Conservation (phyloP, 306 rosid species). For the Lathyrus tuberosus region DNA sequence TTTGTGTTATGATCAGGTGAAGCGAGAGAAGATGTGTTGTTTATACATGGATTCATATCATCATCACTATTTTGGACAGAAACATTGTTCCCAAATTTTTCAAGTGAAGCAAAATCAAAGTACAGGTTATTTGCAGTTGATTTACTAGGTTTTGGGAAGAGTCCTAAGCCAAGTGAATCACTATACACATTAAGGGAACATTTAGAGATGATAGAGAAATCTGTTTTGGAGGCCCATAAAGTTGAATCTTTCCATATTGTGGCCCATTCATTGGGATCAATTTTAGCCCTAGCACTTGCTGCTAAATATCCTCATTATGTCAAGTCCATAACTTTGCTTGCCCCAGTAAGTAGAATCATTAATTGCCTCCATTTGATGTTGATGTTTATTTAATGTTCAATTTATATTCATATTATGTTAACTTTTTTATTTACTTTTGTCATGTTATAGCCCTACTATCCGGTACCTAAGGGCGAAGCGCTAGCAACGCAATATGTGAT, state of each 20-base stretch:
- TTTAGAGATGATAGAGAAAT: conserved; percentile 77
- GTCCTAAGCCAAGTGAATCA: conserved; percentile 87
- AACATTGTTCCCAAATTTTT: conserved; percentile 82
- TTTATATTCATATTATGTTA: neutral
- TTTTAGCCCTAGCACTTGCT: conserved; percentile 85
- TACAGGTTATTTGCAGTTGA: conserved; percentile 85
- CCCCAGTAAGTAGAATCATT: conserved; percentile 60
- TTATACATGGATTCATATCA: conserved; percentile 94
- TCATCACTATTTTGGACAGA: conserved; percentile 93
- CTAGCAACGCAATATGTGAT: conserved; percentile 76
- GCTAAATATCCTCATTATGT: conserved; percentile 71
- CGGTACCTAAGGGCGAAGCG: conserved; percentile 63
- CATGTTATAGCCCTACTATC: conserved; percentile 36
- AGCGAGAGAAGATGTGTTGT: conserved; percentile 66
- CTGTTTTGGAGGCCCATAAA: conserved; percentile 70
- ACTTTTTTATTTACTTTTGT: neutral
- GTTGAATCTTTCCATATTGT: conserved; percentile 88
- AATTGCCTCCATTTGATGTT: neutral
- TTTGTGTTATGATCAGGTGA: conserved; percentile 30
- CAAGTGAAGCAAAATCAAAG: conserved; percentile 47
- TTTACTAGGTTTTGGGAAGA: conserved; percentile 88
- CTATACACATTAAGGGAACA: conserved; percentile 85
- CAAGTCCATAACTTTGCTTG: conserved; percentile 86
- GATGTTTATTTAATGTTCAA: neutral
- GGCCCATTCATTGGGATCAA: conserved; percentile 94